These are phyloP conservation scores for Populus alba DNA, from an alignment of 345 rosid genomes.

Conservation along the genomic window DNA sequence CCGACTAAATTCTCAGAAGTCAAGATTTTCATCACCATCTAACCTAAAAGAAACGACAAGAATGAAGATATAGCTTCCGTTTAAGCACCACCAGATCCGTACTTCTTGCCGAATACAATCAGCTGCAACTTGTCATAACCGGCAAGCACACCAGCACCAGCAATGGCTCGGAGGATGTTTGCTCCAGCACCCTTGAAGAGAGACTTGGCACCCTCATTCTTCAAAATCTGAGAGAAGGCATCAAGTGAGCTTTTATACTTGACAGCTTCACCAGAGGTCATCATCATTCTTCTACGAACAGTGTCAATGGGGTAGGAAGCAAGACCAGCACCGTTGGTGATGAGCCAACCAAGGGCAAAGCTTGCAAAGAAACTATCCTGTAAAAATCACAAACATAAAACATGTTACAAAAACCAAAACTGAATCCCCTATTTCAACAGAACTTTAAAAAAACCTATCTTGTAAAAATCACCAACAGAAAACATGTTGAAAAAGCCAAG, in stretches of 20 bases:
- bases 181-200: conserved; percentile 44
- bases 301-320: conserved; percentile 39
- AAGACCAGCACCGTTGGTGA: conserved; percentile 36
- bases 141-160: conserved; percentile 40
- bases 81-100: conserved; percentile 34
- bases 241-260: conserved; percentile 33
- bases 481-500: neutral
- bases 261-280: conserved; percentile 42
- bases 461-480: conserved; percentile 4
- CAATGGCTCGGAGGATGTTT: conserved; percentile 36
- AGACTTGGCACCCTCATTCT: conserved; percentile 38
- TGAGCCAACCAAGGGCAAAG: conserved; percentile 36
- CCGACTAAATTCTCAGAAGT: conserved; percentile 30
- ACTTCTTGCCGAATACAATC: conserved; percentile 36
- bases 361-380: conserved; percentile 39
- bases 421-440: neutral
- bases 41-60: conserved; percentile 9
- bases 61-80: neutral
- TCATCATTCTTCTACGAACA: conserved; percentile 42
- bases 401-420: neutral
- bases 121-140: conserved; percentile 40
- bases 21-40: conserved; percentile 60
- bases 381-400: neutral
- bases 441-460: conserved; percentile 27
- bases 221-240: conserved; percentile 30